A percentile compares a stretch with the other conserved stretches of the same genome.
Conservation (phyloP, 2,329 filamentous ascomycete species). For the Exophiala xenobiotica region DNA sequence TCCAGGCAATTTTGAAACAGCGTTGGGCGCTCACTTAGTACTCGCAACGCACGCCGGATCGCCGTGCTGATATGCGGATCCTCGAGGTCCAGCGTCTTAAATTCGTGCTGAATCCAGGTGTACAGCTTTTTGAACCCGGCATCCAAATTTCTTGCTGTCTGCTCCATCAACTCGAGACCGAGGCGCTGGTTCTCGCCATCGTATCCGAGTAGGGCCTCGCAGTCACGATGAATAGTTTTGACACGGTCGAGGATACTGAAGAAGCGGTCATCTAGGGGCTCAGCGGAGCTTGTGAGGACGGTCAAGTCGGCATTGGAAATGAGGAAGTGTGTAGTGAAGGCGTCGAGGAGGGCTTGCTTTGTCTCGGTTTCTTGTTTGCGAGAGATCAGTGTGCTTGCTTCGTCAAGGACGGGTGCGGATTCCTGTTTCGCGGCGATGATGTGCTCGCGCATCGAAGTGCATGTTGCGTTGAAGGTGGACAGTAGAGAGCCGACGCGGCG, state of each 20-base stretch:
- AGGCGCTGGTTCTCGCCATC: constrained; percentile 74
- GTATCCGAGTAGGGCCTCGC: constrained; percentile 81
- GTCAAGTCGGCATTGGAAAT: constrained; percentile 77
- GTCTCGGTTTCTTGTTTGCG: constrained; percentile 73
- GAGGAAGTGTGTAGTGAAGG: constrained; percentile 80
- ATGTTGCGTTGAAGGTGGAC: constrained; percentile 73
- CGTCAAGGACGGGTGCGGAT: constrained; percentile 71
- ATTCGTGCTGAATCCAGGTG: constrained; percentile 90
- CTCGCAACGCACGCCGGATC: constrained; percentile 78
- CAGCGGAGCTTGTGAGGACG: constrained; percentile 72
- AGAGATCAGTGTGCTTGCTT: constrained; percentile 70
- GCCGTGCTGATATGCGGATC: constrained; percentile 87
- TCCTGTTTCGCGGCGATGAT: constrained; percentile 73
- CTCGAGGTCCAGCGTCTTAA: constrained; percentile 88
- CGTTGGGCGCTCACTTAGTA: constrained; percentile 83
- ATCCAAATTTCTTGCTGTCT: constrained; percentile 82
- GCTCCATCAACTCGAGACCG: constrained; percentile 86
- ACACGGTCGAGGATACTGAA: constrained; percentile 74
- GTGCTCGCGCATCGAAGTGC: constrained; percentile 75
- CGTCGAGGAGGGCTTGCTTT: constrained; percentile 76
- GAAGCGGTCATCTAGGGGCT: constrained; percentile 82
- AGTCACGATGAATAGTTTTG: constrained; percentile 85
- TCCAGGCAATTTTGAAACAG: constrained; percentile 93
- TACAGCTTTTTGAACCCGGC: constrained; percentile 93
- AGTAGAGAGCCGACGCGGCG: constrained; percentile 79